Evolutionary conservation across 441 rosid species (phyloP).

Genomic region (Theobroma grandiflorum): DNA sequence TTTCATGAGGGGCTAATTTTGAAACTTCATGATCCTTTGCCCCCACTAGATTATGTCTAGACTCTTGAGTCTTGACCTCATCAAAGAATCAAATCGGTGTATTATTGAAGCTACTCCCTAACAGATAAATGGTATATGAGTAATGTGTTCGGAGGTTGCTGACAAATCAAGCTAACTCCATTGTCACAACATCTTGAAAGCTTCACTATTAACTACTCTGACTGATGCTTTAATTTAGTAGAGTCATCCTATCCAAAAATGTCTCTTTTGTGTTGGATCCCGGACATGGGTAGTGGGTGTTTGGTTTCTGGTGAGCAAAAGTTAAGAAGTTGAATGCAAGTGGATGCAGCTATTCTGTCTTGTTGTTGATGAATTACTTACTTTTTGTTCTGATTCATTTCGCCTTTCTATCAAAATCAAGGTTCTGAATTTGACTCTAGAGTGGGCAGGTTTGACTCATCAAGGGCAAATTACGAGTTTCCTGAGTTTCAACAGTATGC

Average conservation of each 20-base stretch:
- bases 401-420: constrained; percentile 68
- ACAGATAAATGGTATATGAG: constrained; percentile 47
- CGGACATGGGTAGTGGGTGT: constrained; percentile 71
- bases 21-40: constrained; percentile 44
- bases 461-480: background rate
- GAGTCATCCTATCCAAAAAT: constrained; percentile 41
- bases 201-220: constrained; percentile 30
- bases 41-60: constrained; percentile 52
- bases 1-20: constrained; percentile 46
- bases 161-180: constrained; percentile 42
- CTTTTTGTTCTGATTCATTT: constrained; percentile 83
- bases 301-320: constrained; percentile 59
- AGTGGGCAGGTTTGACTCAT: constrained; percentile 48
- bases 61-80: constrained; percentile 38
- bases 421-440: constrained; percentile 49
- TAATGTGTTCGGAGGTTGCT: constrained; percentile 51
- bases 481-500: background rate
- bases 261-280: constrained; percentile 46
- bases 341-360: constrained; percentile 57
- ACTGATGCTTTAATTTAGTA: constrained; percentile 35
- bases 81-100: constrained; percentile 44
- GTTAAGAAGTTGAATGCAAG: constrained; percentile 74
- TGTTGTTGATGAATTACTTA: constrained; percentile 41
- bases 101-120: constrained; percentile 50
- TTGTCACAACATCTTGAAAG: constrained; percentile 30